phyloP scores from a whole-genome alignment of 805 yeast species.

The Candida broadrunensis region DNA sequence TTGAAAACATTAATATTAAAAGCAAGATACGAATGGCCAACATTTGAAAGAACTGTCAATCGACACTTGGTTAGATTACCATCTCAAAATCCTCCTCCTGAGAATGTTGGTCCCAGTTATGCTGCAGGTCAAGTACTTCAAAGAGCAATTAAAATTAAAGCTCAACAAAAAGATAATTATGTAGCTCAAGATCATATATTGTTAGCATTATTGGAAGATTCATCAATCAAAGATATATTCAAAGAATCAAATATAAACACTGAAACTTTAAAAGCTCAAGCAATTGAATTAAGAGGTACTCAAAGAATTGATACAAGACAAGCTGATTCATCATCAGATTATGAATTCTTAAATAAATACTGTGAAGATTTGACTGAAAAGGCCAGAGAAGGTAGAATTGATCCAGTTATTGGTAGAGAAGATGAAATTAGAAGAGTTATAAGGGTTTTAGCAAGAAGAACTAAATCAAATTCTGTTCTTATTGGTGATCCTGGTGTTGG shows the following conservation, averaged over 20 bases:
- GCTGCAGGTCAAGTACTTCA: slow-evolving; percentile 73
- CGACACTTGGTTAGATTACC: slow-evolving; percentile 80
- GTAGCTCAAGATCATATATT: slow-evolving; percentile 94
- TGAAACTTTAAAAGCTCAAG: slow-evolving; percentile 74
- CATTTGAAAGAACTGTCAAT: slow-evolving; percentile 77
- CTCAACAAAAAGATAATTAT: slow-evolving; percentile 85
- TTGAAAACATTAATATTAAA: slow-evolving; percentile 79
- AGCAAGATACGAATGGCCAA: slow-evolving; percentile 84
- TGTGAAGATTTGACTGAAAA: slow-evolving; percentile 91
- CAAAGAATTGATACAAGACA: slow-evolving; percentile 89
- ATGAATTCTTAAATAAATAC: slow-evolving; percentile 83
- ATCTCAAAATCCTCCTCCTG: slow-evolving; percentile 85
- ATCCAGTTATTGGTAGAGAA: slow-evolving; percentile 98
- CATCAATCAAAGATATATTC: slow-evolving; percentile 63
- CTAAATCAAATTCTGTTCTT: slow-evolving; percentile 93
- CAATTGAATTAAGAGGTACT: slow-evolving; percentile 79
- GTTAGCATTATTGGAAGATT: slow-evolving; percentile 79
- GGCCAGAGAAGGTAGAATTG: slow-evolving; percentile 92
- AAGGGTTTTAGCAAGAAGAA: slow-evolving; percentile 93
- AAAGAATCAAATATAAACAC: slow-evolving; percentile 68
- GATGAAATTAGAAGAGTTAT: slow-evolving; percentile 96
- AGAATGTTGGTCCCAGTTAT: slow-evolving; percentile 70
- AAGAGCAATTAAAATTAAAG: slow-evolving; percentile 73
- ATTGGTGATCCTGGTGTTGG: slow-evolving; percentile 99
- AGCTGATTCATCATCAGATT: slow-evolving; percentile 84